phyloP scores from a whole-genome alignment of 1,284 basidiomycete species.

The Ganoderma sp. region DNA sequence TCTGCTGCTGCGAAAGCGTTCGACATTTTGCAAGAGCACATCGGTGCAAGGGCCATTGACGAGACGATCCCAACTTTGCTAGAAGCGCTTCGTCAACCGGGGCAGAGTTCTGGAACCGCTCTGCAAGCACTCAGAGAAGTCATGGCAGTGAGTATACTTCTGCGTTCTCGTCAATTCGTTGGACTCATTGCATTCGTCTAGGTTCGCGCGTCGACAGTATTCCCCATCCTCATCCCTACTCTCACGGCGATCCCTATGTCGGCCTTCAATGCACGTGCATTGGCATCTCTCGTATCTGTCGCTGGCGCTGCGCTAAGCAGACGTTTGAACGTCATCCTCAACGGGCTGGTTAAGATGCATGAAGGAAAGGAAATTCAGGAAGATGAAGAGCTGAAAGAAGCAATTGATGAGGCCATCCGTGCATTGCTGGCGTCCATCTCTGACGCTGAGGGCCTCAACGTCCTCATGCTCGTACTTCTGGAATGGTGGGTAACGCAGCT shows the following conservation, averaged over 20 bases:
- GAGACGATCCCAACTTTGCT: slow-evolving; percentile 95
- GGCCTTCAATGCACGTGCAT: slow-evolving; percentile 93
- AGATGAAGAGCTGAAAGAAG: slow-evolving; percentile 72
- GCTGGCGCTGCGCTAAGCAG: slow-evolving; percentile 90
- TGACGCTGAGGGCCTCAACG: slow-evolving; percentile 88
- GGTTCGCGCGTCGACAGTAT: slow-evolving; percentile 92
- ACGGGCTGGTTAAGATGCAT: slow-evolving; percentile 73
- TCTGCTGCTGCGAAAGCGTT: slow-evolving; percentile 93
- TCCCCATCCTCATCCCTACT: slow-evolving; percentile 97
- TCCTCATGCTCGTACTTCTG: slow-evolving; percentile 87
- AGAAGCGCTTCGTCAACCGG: slow-evolving; percentile 91
- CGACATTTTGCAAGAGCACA: slow-evolving; percentile 89
- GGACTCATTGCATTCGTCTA: slow-evolving; percentile 39
- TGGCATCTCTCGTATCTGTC: slow-evolving; percentile 90
- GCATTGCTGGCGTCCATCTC: slow-evolving; percentile 79
- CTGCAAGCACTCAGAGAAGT: slow-evolving; percentile 93
- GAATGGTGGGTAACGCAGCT: slow-evolving; percentile 68
- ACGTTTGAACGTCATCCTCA: slow-evolving; percentile 78
- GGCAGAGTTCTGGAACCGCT: slow-evolving; percentile 93
- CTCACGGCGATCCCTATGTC: slow-evolving; percentile 91
- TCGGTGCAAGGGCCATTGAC: slow-evolving; percentile 93
- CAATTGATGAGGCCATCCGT: slow-evolving; percentile 79
- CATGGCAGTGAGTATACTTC: slow-evolving; percentile 73
- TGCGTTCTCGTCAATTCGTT: slow-evolving; percentile 9
- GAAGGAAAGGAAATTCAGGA: slow-evolving; percentile 63